phyloP scores from a whole-genome alignment of 2,329 filamentous ascomycete genomes.

The Talaromyces sp. region DNA sequence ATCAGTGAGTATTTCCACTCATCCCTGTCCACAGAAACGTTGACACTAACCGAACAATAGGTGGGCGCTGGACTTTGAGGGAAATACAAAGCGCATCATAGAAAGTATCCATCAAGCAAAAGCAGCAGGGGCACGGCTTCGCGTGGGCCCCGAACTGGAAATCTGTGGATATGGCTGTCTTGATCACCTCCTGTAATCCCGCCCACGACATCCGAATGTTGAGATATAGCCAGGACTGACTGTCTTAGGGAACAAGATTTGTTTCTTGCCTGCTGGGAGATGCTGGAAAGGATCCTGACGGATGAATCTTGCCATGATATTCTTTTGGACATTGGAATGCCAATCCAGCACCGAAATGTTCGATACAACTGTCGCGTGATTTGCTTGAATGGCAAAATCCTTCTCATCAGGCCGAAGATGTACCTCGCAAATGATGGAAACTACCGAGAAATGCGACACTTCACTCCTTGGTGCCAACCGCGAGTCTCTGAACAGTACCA shows the following conservation, averaged over 20 bases:
- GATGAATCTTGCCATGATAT: slow-evolving; percentile 56
- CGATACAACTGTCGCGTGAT: slow-evolving; percentile 50
- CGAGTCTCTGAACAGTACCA: slow-evolving; percentile 56
- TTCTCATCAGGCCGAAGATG: slow-evolving; percentile 63
- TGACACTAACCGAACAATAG: background rate
- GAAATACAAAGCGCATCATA: slow-evolving; percentile 59
- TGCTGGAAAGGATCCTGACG: slow-evolving; percentile 53
- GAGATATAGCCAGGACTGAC: slow-evolving; percentile 6
- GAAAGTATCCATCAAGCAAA: slow-evolving; percentile 58
- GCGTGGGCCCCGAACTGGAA: slow-evolving; percentile 47
- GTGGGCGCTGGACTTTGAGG: slow-evolving; percentile 52
- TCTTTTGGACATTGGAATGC: slow-evolving; percentile 8
- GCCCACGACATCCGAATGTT: background rate
- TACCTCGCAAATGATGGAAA: slow-evolving; percentile 65
- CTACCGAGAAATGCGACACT: slow-evolving; percentile 43
- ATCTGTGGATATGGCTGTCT: slow-evolving; percentile 55
- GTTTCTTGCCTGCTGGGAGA: slow-evolving; percentile 55
- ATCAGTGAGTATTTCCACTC: slow-evolving; percentile 16
- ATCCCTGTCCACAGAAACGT: background rate
- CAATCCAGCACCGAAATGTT: slow-evolving; percentile 48
- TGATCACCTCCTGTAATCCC: slow-evolving; percentile 56
- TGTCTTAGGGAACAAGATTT: slow-evolving; percentile 22
- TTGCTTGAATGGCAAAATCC: slow-evolving; percentile 58
- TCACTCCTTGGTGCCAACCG: slow-evolving; percentile 56
- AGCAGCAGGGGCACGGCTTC: slow-evolving; percentile 50